A percentile compares a stretch with the other conserved stretches of the same genome.
Evolutionary conservation across 345 rosid genomes (phyloP).

Genomic region (Mangifera indica): DNA sequence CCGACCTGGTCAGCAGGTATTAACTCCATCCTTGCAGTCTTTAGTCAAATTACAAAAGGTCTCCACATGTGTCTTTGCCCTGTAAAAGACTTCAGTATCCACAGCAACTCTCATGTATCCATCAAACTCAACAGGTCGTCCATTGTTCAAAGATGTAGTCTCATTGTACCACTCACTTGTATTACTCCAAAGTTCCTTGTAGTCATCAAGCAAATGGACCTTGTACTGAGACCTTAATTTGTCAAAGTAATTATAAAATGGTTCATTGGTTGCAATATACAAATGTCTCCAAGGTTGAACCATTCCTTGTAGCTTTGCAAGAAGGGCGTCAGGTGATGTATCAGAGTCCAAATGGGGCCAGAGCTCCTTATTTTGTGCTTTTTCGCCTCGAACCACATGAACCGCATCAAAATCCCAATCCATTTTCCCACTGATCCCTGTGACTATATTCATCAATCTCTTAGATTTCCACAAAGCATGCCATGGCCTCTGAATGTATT

Average conservation of each 20-base stretch:
- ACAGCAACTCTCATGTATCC: conserved; percentile 97
- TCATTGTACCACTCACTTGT: conserved; percentile 92
- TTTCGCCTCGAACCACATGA: conserved; percentile 93
- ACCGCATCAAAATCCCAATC: conserved; percentile 94
- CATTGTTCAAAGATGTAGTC: conserved; percentile 60
- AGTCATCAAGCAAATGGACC: conserved; percentile 85
- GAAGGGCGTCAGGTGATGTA: conserved; percentile 75
- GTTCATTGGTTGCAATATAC: conserved; percentile 82
- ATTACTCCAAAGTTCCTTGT: conserved; percentile 70
- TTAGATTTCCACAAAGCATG: conserved; percentile 87
- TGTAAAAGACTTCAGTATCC: conserved; percentile 82
- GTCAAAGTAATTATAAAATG: conserved; percentile 81
- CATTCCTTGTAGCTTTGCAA: conserved; percentile 53
- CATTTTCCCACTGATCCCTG: conserved; percentile 80
- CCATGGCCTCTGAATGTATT: conserved; percentile 80
- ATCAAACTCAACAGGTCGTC: conserved; percentile 74
- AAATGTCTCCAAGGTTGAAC: conserved; percentile 77
- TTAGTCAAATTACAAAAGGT: conserved; percentile 82
- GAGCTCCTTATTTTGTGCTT: conserved; percentile 70
- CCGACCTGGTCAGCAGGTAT: conserved; percentile 67
- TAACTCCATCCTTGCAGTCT: conserved; percentile 91
- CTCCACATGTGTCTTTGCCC: conserved; percentile 77
- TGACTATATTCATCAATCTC: conserved; percentile 88
- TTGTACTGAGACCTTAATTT: conserved; percentile 83
- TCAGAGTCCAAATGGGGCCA: conserved; percentile 93